Evolutionary conservation across 768 basidiomycete species (phyloP), one percentile per base, ranked within the genome.

Genomic region (Macrolepiota albuminosa): DNA sequence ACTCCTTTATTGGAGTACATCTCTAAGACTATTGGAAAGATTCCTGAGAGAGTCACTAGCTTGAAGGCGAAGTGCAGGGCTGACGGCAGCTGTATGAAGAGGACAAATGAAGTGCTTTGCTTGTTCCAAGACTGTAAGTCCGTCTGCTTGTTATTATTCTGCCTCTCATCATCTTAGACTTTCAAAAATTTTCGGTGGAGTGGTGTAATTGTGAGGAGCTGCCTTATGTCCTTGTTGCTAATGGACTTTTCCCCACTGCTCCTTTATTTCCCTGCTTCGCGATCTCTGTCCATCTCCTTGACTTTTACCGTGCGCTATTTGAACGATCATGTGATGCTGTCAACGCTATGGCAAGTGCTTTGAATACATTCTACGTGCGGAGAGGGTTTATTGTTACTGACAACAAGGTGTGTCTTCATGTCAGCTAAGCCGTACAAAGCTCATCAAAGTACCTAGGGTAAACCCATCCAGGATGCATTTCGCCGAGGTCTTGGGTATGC

Each of bases 1-100:
- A 10, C 26, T 18, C 56, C 56, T 3, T 13, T 29, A 47, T 18
- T 57, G 8, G 21, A 48, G n/a, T 57, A 49, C 34, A 49, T 7
- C 10, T 49, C 56, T 3, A 40, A 40, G 37, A 40, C 68, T 1
- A 70, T 64, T 31, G 66, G 65, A 8, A 62, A 29, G 48, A 55
- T 91, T 78, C 93, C 92, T 1, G 74, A 67, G 18, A 95, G 91
- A 72, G 79, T 94, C 48, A 66, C 71, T 4, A 75, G 83, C 24
- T 78, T 89, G 47, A 78, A 76, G 1, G 59, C 72, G 11, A 79
- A 79, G 2, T 72, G 93, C 14, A 74, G 82, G 1, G 31, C 31
- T 18, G 29, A 43, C 3, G 61, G 73, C 0, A 81, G 80, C 18
- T 48, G 43, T n/a, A 37, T 26, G 42, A 48, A 2, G 21, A 56